Conservation (phyloP, 2,329 filamentous ascomycete species). For the Ophiocordyceps australis region DNA sequence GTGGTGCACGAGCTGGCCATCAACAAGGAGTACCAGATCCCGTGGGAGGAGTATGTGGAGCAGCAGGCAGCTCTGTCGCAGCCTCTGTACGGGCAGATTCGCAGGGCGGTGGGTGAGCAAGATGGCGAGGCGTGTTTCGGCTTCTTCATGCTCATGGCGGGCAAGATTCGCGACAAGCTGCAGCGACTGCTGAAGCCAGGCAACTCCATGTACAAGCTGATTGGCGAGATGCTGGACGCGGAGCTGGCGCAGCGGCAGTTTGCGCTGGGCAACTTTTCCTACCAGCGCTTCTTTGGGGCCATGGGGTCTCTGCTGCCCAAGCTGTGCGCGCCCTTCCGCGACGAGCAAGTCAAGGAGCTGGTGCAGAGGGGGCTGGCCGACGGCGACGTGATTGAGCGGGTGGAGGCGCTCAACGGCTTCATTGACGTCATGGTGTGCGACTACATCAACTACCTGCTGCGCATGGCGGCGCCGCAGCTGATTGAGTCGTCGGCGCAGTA, state of each 20-base stretch:
- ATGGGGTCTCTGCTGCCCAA: constrained; percentile 61
- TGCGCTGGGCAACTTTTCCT: constrained; percentile 55
- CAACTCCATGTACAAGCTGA: constrained; percentile 56
- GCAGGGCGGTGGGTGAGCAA: constrained; percentile 45
- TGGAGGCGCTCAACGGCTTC: constrained; percentile 57
- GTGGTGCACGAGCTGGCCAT: constrained; percentile 67
- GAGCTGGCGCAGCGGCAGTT: constrained; percentile 55
- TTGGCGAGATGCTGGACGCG: constrained; percentile 57
- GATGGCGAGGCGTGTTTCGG: constrained; percentile 44
- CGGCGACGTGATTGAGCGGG: constrained; percentile 53
- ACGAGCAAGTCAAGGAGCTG: constrained; percentile 54
- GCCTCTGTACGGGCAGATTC: constrained; percentile 38
- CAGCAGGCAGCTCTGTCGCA: constrained; percentile 30
- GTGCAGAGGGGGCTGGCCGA: constrained; percentile 40
- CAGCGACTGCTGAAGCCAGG: constrained; percentile 52
- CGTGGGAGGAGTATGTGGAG: constrained; percentile 38
- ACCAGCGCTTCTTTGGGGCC: constrained; percentile 61
- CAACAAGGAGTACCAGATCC: constrained; percentile 60
- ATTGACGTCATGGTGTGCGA: constrained; percentile 66
- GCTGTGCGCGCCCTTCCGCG: constrained; percentile 65
- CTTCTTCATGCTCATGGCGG: constrained; percentile 53
- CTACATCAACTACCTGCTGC: constrained; percentile 66
- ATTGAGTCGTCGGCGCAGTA: constrained; percentile 55
- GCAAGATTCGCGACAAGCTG: constrained; percentile 53
- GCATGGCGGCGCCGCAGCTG: constrained; percentile 51